Conservation (phyloP, 257 asterid genomes). For the Schizonepeta tenuifolia region DNA sequence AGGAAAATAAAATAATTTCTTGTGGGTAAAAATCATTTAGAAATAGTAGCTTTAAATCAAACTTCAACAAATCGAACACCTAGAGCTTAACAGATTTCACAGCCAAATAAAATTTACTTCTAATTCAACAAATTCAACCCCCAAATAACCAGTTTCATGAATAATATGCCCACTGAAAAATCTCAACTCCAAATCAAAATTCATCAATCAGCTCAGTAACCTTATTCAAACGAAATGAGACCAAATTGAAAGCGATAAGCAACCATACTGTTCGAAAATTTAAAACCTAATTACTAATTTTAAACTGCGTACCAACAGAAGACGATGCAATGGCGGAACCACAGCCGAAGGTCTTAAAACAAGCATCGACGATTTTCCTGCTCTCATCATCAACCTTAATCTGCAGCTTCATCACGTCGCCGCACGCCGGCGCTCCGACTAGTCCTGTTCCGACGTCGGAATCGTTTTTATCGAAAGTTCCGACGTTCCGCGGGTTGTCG, state of each 20-base stretch:
- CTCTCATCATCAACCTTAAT: constrained; percentile 76
- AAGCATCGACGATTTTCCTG: constrained; percentile 85
- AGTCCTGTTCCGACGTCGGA: constrained; percentile 84
- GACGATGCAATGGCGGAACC: constrained; percentile 97
- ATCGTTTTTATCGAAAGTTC: constrained; percentile 82
- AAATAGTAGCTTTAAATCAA: background rate
- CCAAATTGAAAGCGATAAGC: background rate
- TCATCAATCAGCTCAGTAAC: constrained; percentile 8
- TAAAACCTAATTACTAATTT: background rate
- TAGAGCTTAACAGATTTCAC: background rate
- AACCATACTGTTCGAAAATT: background rate
- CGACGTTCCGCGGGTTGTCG: constrained; percentile 89
- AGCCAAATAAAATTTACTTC: background rate
- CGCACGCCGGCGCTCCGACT: constrained; percentile 97
- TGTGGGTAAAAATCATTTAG: no score
- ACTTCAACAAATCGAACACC: constrained; percentile 1
- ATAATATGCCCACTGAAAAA: background rate
- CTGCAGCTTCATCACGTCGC: constrained; percentile 95
- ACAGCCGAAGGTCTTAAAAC: constrained; percentile 93
- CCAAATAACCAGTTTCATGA: background rate
- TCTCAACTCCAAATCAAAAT: background rate
- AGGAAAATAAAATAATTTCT: background rate
- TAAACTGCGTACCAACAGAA: constrained; percentile 65
- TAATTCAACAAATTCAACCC: background rate
- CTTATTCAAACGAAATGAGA: background rate